Conservation (phyloP, 192 early-diverging fungal species). For the Martensiomyces pterosporus region DNA sequence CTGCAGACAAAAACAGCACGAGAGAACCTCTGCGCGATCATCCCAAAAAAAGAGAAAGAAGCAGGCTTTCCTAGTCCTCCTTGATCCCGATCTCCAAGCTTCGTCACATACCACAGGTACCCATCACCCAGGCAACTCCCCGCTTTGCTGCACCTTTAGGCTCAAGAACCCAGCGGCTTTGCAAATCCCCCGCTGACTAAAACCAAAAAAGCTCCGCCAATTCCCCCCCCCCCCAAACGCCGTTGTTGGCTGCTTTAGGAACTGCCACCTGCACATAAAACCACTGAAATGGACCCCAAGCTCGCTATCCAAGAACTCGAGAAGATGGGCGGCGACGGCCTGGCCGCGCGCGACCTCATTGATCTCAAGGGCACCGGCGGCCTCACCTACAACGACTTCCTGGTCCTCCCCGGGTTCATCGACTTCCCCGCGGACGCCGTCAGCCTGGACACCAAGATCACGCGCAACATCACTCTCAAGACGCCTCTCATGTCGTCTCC, state of each 20-base stretch:
- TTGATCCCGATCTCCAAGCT: too few relatives aligned
- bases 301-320: constrained; percentile 42
- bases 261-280: background rate
- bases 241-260: background rate
- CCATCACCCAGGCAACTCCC: too few relatives aligned
- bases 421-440: constrained; percentile 83
- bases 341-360: constrained; percentile 79
- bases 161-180: too few relatives aligned
- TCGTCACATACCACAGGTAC: too few relatives aligned
- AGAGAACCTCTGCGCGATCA: background rate
- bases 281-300: constrained; percentile 29
- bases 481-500: constrained; percentile 93
- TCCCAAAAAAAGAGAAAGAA: too few relatives aligned
- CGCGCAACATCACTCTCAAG: constrained; percentile 85
- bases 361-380: constrained; percentile 77
- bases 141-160: too few relatives aligned
- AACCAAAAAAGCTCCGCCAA: background rate
- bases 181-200: too few relatives aligned
- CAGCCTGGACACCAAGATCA: constrained; percentile 79
- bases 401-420: constrained; percentile 95
- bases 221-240: too few relatives aligned
- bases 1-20: background rate
- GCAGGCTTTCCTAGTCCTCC: too few relatives aligned
- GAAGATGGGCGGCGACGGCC: constrained; percentile 66
- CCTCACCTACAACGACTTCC: constrained; percentile 98